Base-by-base conservation (phyloP, 306 rosid genomes). In the Aeschynomene evenia region DNA sequence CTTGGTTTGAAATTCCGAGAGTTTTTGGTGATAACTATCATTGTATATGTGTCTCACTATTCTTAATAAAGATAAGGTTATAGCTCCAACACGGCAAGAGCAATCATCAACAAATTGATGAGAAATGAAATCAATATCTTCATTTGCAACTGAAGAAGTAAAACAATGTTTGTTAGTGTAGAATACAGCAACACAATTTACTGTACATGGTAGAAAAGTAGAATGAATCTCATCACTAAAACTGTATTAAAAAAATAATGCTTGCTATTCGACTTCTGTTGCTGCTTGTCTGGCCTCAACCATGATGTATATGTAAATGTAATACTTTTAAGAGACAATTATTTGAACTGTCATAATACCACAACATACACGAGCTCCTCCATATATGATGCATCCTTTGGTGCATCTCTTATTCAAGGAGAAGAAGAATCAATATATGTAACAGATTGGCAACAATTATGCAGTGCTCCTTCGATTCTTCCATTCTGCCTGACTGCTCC, bases 321-420 rank as follows among this genome's bases (percentile, higher is more conserved):
- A 16, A 42, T 21, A 74, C 26, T 12, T 28, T 6, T n/a, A n/a
- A 42, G 7, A 63, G 56, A 43, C 18, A 70, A 54, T 63, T 9
- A 31, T 58, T 63, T 64, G 21, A 63, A 63, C 46, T 54, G 53
- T 36, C 53, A 74, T 65, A 28, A 69, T 66, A 20, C n/a, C 1
- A 23, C 20, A 22, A 52, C 28, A 34, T 22, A 33, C 33, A 62
- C 70, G 43, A 68, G 16, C 62, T 48, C 34, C 29, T 19, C 51
- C 48, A 28, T 0, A 2, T 51, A 9, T 22, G 45, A 71, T 61
- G 53, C 77, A 65, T 51, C 67, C 28, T 59, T 29, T 59, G 74
- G 57, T 79, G 76, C 43, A 64, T 23, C 55, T 33, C 63, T 73
- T 65, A 66, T 79, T 73, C 46, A 69, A 48, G 31, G 65, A 65